phyloP scores from a whole-genome alignment of 176 grass and related monocot species.

The Juncus inflexus region DNA sequence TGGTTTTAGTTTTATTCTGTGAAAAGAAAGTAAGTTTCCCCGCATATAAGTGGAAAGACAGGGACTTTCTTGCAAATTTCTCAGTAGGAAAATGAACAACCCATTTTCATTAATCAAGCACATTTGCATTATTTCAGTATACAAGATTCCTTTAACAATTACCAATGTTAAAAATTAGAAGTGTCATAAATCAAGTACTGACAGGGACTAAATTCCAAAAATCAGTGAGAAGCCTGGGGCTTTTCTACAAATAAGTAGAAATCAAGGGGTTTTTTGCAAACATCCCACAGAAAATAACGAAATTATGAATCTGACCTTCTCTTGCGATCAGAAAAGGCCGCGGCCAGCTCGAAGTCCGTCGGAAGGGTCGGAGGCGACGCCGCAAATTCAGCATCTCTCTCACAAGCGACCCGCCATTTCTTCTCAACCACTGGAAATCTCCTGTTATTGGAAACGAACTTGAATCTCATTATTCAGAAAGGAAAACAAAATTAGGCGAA shows the following conservation, averaged over 20 bases:
- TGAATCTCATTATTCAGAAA: constrained; percentile 7
- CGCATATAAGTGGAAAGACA: not conserved
- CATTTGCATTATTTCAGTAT: too few relatives aligned
- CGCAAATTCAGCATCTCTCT: constrained; percentile 26
- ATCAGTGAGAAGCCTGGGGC: not conserved
- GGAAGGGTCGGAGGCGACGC: constrained; percentile 39
- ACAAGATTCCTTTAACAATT: too few relatives aligned
- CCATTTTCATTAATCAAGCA: too few relatives aligned
- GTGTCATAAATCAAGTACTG: too few relatives aligned
- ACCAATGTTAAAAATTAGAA: too few relatives aligned
- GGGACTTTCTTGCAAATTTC: not conserved
- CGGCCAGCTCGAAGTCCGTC: constrained; percentile 51
- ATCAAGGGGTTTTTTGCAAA: not conserved
- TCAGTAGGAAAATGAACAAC: not conserved
- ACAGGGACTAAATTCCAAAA: too few relatives aligned
- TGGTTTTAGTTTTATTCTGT: not conserved
- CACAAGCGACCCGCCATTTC: constrained; percentile 57
- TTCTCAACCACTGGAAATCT: constrained; percentile 86
- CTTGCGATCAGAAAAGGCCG: constrained; percentile 61
- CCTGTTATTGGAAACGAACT: constrained; percentile 15
- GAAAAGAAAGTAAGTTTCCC: not conserved
- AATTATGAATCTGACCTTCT: constrained; percentile 34
- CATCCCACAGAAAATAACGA: not conserved
- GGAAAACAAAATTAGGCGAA: constrained; percentile 5
- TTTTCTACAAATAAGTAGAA: not conserved